Evolutionary conservation across 169 alveolate genomes (phyloP), one percentile per base, ranked within the genome.

Genomic region (Besnoitia besnoiti): DNA sequence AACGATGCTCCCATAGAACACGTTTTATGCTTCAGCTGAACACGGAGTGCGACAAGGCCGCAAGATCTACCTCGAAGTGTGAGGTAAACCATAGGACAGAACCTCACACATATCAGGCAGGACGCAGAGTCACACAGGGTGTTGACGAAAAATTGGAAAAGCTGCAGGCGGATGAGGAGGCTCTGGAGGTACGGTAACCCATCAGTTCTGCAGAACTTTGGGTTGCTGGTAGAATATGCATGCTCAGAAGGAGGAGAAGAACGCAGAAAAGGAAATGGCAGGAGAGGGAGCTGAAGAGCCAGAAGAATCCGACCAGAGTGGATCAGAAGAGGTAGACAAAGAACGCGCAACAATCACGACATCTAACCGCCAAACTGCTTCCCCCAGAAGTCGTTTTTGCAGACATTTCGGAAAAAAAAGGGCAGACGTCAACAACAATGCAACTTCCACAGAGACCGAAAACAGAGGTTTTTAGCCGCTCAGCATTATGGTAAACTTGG

Each of bases 201-300:
- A 27, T 35, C 82, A 1, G 47, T 1, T 39, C 24, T 37, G 46
- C 55, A 55, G 19, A 27, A 16, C 1, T 10, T n/a, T 10, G 59
- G 59, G 40, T 33, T 24, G 80, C 46, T 30, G 59, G 7, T 1
- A 44, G 8, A 42, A 39, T 27, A 35, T 14, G 30, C 37, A 27
- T 10, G 87, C 24, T 14, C 61, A 77, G 87, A 44, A 77, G 30
- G 87, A 39, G 40, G 87, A 77, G 30, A 35, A 37, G 24, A 27
- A 4, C 21, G 59, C 87, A 44, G 59, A 77, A 39, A 35, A 77
- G 59, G 59, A 77, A 77, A 37, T 40, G 87, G 87, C 40, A 39
- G 87, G 87, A 77, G 61, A 77, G 30, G 61, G 2, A 24, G 59
- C 37, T n/a, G 87, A 77, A 44, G 87, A 77, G 55, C 19, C 50